Conservation (phyloP, 2,329 filamentous ascomycete genomes). For the Celoporthe dispersa region DNA sequence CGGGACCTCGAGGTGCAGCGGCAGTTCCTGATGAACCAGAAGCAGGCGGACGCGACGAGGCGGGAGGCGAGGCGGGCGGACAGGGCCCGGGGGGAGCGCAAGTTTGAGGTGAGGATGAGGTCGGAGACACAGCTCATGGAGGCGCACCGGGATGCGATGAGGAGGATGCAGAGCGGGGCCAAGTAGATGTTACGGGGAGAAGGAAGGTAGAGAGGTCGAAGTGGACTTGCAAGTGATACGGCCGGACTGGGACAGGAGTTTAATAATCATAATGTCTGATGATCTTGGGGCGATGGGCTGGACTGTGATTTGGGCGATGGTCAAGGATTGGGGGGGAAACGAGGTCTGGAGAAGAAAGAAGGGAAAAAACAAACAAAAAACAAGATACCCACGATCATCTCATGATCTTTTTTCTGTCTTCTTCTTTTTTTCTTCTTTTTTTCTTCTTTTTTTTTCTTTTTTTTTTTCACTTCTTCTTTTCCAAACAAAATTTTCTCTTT, state of each 20-base stretch:
- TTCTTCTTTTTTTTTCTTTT: background rate
- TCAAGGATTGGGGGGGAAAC: background rate
- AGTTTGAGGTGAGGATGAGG: constrained; percentile 77
- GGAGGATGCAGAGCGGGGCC: constrained; percentile 70
- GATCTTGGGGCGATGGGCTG: constrained; percentile 8
- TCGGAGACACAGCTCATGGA: constrained; percentile 71
- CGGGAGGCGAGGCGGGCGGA: constrained; percentile 62
- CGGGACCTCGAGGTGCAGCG: constrained; percentile 59
- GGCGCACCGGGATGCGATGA: constrained; percentile 77
- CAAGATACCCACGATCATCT: constrained; percentile 23
- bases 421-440: background rate
- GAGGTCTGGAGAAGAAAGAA: constrained; percentile 3
- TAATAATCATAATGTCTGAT: constrained; percentile 26
- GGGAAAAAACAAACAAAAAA: background rate
- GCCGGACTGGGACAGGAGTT: background rate
- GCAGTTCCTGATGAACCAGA: constrained; percentile 62
- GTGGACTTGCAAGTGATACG: background rate
- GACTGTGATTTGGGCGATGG: background rate
- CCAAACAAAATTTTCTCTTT: too few species aligned
- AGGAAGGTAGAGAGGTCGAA: background rate
- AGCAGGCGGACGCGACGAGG: constrained; percentile 64
- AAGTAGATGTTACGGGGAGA: constrained; percentile 25
- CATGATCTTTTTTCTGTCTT: background rate
- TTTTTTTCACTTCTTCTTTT: background rate
- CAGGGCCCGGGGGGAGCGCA: constrained; percentile 62